phyloP scores from a whole-genome alignment of 495 filamentous ascomycete species.

The Thozetella sp. region DNA sequence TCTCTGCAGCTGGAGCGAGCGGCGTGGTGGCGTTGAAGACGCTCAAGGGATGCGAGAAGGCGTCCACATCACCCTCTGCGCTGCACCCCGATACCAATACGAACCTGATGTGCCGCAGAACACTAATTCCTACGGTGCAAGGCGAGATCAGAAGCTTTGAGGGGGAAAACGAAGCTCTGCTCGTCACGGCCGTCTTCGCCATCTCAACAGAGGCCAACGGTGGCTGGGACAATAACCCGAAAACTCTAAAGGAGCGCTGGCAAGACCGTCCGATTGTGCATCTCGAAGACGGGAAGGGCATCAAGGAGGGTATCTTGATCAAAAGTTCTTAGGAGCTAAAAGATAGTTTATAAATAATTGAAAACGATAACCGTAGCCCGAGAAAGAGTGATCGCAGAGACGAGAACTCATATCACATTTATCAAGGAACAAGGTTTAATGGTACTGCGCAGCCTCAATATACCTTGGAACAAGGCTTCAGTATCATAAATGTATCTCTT shows the following conservation, averaged over 20 bases:
- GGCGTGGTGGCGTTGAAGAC: conserved; percentile 41
- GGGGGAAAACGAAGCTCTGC: not conserved
- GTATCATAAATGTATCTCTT: too few species aligned
- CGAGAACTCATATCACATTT: too few species aligned
- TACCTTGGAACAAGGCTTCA: too few species aligned
- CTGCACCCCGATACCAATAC: conserved; percentile 60
- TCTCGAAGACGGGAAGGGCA: not conserved
- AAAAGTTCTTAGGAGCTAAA: too few species aligned
- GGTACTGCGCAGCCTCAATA: too few species aligned
- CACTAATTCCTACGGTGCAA: conserved; percentile 42
- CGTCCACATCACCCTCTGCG: conserved; percentile 36
- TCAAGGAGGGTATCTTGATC: not conserved
- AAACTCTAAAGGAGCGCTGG: conserved; percentile 5
- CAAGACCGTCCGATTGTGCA: not conserved
- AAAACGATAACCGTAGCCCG: too few species aligned
- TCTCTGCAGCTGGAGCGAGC: conserved; percentile 50
- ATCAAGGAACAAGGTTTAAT: too few species aligned
- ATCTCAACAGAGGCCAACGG: conserved; percentile 1
- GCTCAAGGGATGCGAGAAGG: conserved; percentile 20
- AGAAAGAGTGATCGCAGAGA: too few species aligned
- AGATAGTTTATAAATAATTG: too few species aligned
- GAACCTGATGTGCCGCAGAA: conserved; percentile 54
- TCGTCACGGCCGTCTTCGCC: conserved; percentile 3
- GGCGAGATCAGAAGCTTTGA: not conserved
- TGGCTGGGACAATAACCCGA: not conserved